These are phyloP conservation scores for Calonectria montana DNA, from an alignment of 2,329 filamentous ascomycete genomes.

Conservation along the genomic window DNA sequence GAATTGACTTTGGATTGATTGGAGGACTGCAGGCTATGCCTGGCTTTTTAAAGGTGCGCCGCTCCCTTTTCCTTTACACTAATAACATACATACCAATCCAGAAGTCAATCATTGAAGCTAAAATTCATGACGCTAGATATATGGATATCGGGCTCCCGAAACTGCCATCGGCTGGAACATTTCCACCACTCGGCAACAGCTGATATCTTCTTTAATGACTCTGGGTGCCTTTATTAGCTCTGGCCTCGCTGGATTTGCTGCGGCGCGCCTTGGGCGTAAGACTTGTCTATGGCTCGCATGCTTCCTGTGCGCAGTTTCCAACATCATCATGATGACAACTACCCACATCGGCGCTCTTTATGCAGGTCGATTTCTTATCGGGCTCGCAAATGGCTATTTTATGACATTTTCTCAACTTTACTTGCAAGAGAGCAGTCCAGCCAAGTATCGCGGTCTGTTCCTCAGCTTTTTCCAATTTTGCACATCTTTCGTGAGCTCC, in stretches of 20 bases:
- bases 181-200: constrained; percentile 35
- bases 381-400: constrained; percentile 39
- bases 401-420: constrained; percentile 39
- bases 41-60: constrained; percentile 31
- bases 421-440: constrained; percentile 35
- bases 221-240: constrained; percentile 37
- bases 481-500: constrained; percentile 34
- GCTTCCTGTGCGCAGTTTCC: constrained; percentile 31
- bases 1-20: constrained; percentile 38
- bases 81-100: not conserved
- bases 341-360: constrained; percentile 30
- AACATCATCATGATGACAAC: constrained; percentile 42
- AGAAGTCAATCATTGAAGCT: not conserved
- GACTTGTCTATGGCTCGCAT: constrained; percentile 33
- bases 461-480: constrained; percentile 35
- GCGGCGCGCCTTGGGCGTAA: constrained; percentile 32
- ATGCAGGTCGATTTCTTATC: constrained; percentile 31
- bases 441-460: constrained; percentile 39
- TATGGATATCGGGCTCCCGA: constrained; percentile 35
- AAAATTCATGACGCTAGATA: constrained; percentile 15
- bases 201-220: constrained; percentile 40
- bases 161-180: constrained; percentile 40
- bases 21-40: constrained; percentile 38
- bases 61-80: not conserved
- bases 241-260: constrained; percentile 32